These are phyloP conservation scores for Zarea fungicola DNA, from an alignment of 2,329 filamentous ascomycete genomes.

Conservation along the genomic window DNA sequence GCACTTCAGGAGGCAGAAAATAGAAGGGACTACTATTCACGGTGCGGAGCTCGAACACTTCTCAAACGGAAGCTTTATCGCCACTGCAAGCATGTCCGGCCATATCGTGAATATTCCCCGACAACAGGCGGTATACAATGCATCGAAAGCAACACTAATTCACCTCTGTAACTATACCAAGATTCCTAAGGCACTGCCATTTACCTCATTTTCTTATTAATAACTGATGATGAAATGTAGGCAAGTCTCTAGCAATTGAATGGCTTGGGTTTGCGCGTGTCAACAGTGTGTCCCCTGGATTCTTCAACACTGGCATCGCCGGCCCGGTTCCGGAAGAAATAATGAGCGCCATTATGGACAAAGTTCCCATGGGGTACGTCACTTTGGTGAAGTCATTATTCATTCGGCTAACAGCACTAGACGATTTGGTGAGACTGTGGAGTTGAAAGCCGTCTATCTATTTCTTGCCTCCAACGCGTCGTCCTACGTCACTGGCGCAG, in stretches of 20 bases:
- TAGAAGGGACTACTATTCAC: conserved; percentile 57
- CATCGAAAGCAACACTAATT: background rate
- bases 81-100: conserved; percentile 73
- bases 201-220: background rate
- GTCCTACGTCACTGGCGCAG: conserved; percentile 19
- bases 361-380: conserved; percentile 6
- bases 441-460: conserved; percentile 2
- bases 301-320: conserved; percentile 2
- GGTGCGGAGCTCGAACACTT: conserved; percentile 58
- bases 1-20: conserved; percentile 66
- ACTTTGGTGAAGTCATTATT: background rate
- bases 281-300: conserved; percentile 7
- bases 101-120: conserved; percentile 46
- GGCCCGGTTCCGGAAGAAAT: background rate
- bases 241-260: conserved; percentile 8
- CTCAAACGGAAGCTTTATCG: conserved; percentile 65
- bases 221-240: background rate
- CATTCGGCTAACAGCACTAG: background rate
- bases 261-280: conserved; percentile 9
- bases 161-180: background rate
- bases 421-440: conserved; percentile 3
- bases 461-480: conserved; percentile 19
- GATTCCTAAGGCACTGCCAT: too few species aligned
- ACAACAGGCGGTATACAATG: conserved; percentile 5
- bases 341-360: conserved; percentile 4